A percentile compares a stretch with the other conserved stretches of the same genome.
Evolutionary conservation across 768 basidiomycete species (phyloP).

Genomic region (Termitomyces sp.): DNA sequence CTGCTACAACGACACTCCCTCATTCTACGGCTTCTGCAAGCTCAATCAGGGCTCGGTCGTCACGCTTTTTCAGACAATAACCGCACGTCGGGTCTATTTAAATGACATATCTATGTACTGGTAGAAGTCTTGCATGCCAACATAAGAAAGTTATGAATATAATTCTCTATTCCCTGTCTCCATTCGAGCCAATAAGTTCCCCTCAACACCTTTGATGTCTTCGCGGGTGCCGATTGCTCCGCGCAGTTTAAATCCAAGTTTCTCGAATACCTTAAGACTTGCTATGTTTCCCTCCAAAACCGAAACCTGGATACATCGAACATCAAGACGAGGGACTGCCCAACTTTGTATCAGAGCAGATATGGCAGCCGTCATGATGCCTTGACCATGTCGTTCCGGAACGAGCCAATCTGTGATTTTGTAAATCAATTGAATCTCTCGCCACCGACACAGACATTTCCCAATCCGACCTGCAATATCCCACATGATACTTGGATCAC

Average conservation of each 20-base stretch:
- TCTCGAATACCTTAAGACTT: conserved; percentile 11
- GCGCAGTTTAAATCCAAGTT: conserved; percentile 4
- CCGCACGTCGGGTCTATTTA: not conserved
- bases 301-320: conserved; percentile 5
- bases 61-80: conserved; percentile 11
- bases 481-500: conserved; percentile 46
- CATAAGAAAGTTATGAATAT: not conserved
- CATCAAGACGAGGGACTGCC: conserved; percentile 8
- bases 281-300: conserved; percentile 8
- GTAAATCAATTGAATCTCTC: not conserved
- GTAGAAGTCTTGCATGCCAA: not conserved
- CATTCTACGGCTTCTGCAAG: not conserved
- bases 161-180: not conserved
- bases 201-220: conserved; percentile 2
- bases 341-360: conserved; percentile 5
- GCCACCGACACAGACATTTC: not conserved
- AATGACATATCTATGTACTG: not conserved
- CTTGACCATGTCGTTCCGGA: conserved; percentile 10
- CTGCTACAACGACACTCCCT: not conserved
- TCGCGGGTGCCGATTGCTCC: not conserved
- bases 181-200: conserved; percentile 10
- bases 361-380: conserved; percentile 10
- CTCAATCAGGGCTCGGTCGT: not conserved
- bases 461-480: conserved; percentile 38
- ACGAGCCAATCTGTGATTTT: conserved; percentile 5